Evolutionary conservation across 371 early-diverging fungal species (phyloP), one percentile per base, ranked within the genome.

Genomic region (Chytridiales sp.): DNA sequence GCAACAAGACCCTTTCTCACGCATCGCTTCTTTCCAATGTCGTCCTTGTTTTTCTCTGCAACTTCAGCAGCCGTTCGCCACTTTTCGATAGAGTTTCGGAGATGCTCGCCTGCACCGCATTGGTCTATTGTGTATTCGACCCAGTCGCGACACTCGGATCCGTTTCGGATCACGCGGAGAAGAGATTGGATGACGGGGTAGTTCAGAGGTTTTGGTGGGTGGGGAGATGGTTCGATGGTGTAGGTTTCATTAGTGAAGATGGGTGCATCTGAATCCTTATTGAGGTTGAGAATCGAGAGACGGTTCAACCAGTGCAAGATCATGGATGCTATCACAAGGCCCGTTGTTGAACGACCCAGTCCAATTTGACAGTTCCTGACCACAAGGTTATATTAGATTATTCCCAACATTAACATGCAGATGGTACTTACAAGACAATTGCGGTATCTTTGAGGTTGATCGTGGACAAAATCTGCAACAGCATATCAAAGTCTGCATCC

Each of bases 321-420:
- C 32, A 83, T 69, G 0, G 79, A 74, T 3, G 82, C 78, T 50
- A 84, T 77, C 19, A 82, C 78, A 0, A 69, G 70, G 2, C 74
- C 74, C 21, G 74, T 68, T 21, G 88, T 86, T 0, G 85, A 84
- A 40, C 88, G 77, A 27, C 88, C 88, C 2, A 81, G 43, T 1
- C 88, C 87, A 3, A 86, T 74, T 67, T 88, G 88, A 57, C 86
- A 86, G 58, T 87, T 87, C 64, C 83, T 85, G 56, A 57, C 56
- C 32, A 68, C 47, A 34, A 54, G 47, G 54, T 59, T 17, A 43
- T 4, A 34, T 15, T 21, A 24, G 15, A 6, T 22, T 56, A 6
- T 8, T 44, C 34, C 9, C 4, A 52, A 43, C 34, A 26, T 5
- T 36, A 19, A 15, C 11, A 17, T 21, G 11, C 3, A 21, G 1